phyloP scores from a whole-genome alignment of 2,329 filamentous ascomycete species.

The Monosporascus sp. region DNA sequence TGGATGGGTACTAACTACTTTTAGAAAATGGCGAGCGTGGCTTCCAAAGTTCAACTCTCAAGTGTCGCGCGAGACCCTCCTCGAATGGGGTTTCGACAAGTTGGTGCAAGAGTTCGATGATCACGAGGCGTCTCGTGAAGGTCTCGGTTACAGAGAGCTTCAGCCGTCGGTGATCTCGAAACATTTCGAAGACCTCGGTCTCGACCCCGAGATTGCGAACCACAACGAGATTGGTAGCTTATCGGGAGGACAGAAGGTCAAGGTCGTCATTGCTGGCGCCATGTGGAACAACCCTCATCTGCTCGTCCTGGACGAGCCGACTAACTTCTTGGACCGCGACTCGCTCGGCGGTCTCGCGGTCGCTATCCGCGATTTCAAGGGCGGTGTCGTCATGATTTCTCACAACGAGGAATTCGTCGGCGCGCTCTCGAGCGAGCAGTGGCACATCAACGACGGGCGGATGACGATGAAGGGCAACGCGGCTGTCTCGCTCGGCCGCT shows the following conservation, averaged over 20 bases:
- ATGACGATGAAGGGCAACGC: conserved; percentile 78
- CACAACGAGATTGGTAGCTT: conserved; percentile 97
- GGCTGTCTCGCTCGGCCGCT: conserved; percentile 71
- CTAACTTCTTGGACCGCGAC: conserved; percentile 98
- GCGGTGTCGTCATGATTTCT: conserved; percentile 97
- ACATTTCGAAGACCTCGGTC: conserved; percentile 94
- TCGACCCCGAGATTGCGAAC: conserved; percentile 96
- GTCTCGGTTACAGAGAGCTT: conserved; percentile 90
- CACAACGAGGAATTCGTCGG: conserved; percentile 99
- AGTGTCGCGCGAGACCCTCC: conserved; percentile 86
- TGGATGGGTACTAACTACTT: conserved; percentile 19
- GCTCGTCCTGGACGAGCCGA: conserved; percentile 95
- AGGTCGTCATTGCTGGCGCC: conserved; percentile 91
- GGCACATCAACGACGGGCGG: conserved; percentile 84
- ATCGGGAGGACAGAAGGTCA: conserved; percentile 97
- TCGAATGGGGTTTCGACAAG: conserved; percentile 84
- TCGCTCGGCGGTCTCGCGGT: conserved; percentile 95
- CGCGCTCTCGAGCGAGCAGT: conserved; percentile 91
- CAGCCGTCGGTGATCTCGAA: conserved; percentile 92
- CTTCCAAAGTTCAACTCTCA: conserved; percentile 91
- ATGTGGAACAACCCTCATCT: conserved; percentile 99
- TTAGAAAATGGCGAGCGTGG: conserved; percentile 80
- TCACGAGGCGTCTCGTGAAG: conserved; percentile 96
- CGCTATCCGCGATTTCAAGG: conserved; percentile 96
- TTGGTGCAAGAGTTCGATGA: conserved; percentile 97